Base-by-base conservation (phyloP, 2,329 filamentous ascomycete genomes). In the Pleomassaria siparia region DNA sequence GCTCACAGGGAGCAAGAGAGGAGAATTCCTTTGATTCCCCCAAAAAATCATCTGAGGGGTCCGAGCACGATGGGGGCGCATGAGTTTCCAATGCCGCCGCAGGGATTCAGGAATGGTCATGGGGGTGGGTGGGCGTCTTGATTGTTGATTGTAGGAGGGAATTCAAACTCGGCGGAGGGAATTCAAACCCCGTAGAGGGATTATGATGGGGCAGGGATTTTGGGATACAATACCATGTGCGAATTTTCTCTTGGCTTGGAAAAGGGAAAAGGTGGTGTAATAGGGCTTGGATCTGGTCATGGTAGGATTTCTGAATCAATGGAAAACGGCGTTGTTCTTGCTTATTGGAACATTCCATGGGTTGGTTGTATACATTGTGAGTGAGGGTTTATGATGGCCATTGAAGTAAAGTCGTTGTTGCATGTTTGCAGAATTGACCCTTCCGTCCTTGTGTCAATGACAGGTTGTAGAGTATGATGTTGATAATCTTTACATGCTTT, bases 21-120 rank as follows among this genome's bases (percentile, higher is more conserved):
- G 6, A 37, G 35, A n/a, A 4, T 20, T 3, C 35, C 44, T 12
- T 18, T 42, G 10, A 41, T 55, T 4, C 54, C 56, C 25, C 44
- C 32, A 21, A 35, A 53, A n/a, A 51, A 25, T 35, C 50, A 50
- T 20, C 21, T 55, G 43, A 49, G 56, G 30, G 47, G 40, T 21
- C 50, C 50, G 10, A 29, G 29, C 11, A 35, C 33, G 26, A 13
- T 16, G n/a, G 24, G 16, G 2, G 12, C 21, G 12, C 33, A 44
- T 25, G 29, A 26, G 21, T 33, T 30, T 15, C 35, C 35, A 3
- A n/a, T 3, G 2, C 26, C 28, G 10, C 40, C 40, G 4, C 26
- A 20, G 40, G 25, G 40, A 16, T 12, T n/a, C 16, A 5, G 40
- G 40, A 35, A 18, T 33, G 15, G 5, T 15, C 20, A 40, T n/a